phyloP scores from a whole-genome alignment of 345 rosid species.

The Limnanthes douglasii region DNA sequence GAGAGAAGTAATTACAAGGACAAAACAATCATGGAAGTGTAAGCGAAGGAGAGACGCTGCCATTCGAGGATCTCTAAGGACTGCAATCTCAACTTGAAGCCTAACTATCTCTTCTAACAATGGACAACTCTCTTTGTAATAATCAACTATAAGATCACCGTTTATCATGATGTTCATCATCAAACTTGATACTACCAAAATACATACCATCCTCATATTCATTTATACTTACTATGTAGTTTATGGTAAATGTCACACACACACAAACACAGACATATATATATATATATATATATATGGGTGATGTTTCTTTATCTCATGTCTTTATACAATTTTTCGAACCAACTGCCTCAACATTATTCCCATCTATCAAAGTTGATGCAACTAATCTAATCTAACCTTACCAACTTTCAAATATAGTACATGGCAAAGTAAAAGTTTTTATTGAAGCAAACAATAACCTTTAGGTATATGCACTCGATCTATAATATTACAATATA shows the following conservation, averaged over 20 bases:
- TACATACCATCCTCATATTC: too few species aligned
- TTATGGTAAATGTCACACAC: too few species aligned
- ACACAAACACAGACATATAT: too few species aligned
- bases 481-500: too few species aligned
- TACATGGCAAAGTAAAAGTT: not conserved
- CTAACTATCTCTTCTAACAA: constrained; percentile 49
- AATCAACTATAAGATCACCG: too few species aligned
- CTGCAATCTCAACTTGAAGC: constrained; percentile 34
- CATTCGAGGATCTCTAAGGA: constrained; percentile 56
- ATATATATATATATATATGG: too few species aligned
- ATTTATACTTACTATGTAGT: too few species aligned
- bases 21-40: constrained; percentile 84
- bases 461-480: not conserved
- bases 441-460: not conserved
- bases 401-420: not conserved
- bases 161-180: too few species aligned
- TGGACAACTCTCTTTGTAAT: constrained; percentile 71
- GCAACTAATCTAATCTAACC: constrained; percentile 21
- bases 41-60: constrained; percentile 76
- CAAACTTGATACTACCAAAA: too few species aligned
- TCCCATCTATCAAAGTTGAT: constrained; percentile 36
- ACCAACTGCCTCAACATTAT: too few species aligned
- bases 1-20: constrained; percentile 24
- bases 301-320: too few species aligned
- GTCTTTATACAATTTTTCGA: too few species aligned